Base-by-base conservation (phyloP, 441 rosid genomes). In the Gossypium gossypioides region DNA sequence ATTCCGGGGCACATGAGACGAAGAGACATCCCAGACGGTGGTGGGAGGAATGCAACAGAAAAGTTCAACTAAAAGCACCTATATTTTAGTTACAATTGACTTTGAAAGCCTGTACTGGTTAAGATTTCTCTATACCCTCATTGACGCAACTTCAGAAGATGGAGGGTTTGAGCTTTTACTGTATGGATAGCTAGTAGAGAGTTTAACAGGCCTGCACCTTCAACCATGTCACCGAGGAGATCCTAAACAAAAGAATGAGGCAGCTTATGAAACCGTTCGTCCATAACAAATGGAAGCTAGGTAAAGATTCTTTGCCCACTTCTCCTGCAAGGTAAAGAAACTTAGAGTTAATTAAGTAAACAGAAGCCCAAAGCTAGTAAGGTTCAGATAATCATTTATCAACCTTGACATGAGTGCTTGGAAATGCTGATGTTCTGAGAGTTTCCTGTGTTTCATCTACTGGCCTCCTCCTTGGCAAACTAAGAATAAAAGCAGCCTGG, bases 401-500 rank as follows among this genome's bases (percentile, higher is more conserved):
- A 55, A 91, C 97, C 97, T 92, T 92, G 69, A 87, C 90, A 75
- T 89, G 91, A 0, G 88, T 78, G 37, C 91, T 86, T 4, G 96
- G 96, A 79, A 92, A 92, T 10, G 85, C 75, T 0, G 93, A 83
- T 52, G 89, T 88, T 61, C 91, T 76, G 56, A 91, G 90, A 1
- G 97, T 91, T 78, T 83, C 97, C 59, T 89, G 93, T n/a, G 86
- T 85, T 75, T 88, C 93, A 76, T 85, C 91, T 2, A 67, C 4
- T 15, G 84, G 86, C 72, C 78, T 85, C 74, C 86, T 83, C 56
- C 81, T 79, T 0, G 96, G 96, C 21, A 86, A 78, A 25, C 97
- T 91, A 13, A 91, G 88, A 61, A 91, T 80, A 48, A 91, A 79
- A 61, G 97, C 97, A 8, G 97, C 86, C 77, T 91, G 97, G 58